Evolutionary conservation across 495 filamentous ascomycete genomes (phyloP).

Genomic region (Lepraria neglecta): DNA sequence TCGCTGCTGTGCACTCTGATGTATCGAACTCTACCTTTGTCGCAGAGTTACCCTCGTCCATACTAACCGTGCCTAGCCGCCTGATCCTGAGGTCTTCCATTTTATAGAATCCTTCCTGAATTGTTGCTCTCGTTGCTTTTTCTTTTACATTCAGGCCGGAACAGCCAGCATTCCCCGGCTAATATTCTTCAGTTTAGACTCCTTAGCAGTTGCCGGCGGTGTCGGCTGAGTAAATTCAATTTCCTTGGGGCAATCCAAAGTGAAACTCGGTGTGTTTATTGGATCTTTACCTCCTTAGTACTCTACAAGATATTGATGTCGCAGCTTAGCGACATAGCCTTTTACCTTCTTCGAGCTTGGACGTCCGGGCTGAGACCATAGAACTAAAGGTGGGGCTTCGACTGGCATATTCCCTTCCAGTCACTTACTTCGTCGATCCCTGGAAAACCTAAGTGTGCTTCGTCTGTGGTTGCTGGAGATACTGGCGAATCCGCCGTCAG

Average conservation of each 20-base stretch:
- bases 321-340: not conserved
- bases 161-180: not conserved
- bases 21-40: not conserved
- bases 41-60: not conserved
- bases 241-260: not conserved
- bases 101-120: not conserved
- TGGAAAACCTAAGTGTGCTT: too few relatives aligned
- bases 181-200: not conserved
- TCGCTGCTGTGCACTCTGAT: not conserved
- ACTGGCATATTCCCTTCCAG: too few relatives aligned
- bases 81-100: not conserved
- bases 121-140: not conserved
- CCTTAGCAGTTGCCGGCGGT: not conserved
- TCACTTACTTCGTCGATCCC: too few relatives aligned
- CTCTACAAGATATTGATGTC: not conserved
- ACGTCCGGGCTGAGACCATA: too few relatives aligned
- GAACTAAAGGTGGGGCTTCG: too few relatives aligned
- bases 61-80: not conserved
- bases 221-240: not conserved
- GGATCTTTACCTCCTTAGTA: not conserved
- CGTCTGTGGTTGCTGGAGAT: too few relatives aligned
- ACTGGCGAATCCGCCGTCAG: too few relatives aligned
- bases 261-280: not conserved
- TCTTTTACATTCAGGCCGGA: not conserved
- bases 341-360: not conserved